A percentile compares a stretch with the other conserved stretches of the same genome.
Conservation (phyloP, 225 moss, liverwort and hornwort genomes). For the Asterella californica region DNA sequence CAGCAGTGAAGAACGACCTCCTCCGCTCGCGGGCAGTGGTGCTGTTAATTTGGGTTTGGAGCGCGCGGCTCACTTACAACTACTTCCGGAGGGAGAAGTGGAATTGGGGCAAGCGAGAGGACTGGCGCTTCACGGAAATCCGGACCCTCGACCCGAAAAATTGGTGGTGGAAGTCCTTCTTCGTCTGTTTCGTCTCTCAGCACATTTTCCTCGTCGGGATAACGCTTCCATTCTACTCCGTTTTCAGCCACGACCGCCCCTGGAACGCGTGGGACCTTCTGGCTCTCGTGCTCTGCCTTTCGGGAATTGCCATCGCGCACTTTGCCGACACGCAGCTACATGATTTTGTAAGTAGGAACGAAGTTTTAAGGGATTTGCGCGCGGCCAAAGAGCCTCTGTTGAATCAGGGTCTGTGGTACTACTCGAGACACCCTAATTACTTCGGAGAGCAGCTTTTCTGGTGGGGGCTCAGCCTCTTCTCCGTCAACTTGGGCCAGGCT, state of each 20-base stretch:
- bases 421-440: conserved; percentile 93
- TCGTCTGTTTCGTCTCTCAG: conserved; percentile 61
- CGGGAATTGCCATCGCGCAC: conserved; percentile 56
- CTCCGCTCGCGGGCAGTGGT: conserved; percentile 59
- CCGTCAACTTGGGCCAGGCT: conserved; percentile 61
- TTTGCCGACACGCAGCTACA: conserved; percentile 78
- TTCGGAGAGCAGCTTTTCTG: conserved; percentile 98
- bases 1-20: conserved; percentile 45
- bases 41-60: conserved; percentile 72
- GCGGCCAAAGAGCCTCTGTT: conserved; percentile 56
- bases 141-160: conserved; percentile 46
- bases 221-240: conserved; percentile 70
- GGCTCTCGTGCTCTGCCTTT: conserved; percentile 48
- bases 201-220: conserved; percentile 84
- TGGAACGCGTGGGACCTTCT: conserved; percentile 68
- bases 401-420: conserved; percentile 66
- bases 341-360: conserved; percentile 57
- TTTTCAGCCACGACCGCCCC: conserved; percentile 42
- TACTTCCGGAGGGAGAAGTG: conserved; percentile 89
- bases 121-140: conserved; percentile 70
- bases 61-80: conserved; percentile 66
- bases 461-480: conserved; percentile 84
- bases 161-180: conserved; percentile 94
- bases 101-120: conserved; percentile 84
- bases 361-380: conserved; percentile 49